phyloP scores from a whole-genome alignment of 108 stramenopile genomes.

The Cyclotella atomus region DNA sequence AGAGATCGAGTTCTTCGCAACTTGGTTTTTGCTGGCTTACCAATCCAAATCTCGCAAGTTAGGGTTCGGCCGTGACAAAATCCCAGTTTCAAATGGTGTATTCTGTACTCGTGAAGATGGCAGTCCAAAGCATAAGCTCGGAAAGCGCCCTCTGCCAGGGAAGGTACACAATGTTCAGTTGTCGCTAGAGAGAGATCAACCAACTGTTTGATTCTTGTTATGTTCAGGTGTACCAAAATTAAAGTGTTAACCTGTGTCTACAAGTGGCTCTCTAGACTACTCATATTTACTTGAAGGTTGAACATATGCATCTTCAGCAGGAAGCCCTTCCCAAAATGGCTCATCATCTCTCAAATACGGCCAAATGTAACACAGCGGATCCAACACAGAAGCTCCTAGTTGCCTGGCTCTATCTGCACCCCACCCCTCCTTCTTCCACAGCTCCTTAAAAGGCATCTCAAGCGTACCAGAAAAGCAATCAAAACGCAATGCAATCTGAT shows the following conservation, averaged over 20 bases:
- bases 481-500: slow-evolving; percentile 79
- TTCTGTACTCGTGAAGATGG: slow-evolving; percentile 57
- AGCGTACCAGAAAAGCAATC: slow-evolving; percentile 82
- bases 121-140: slow-evolving; percentile 77
- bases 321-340: slow-evolving; percentile 66
- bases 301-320: slow-evolving; percentile 70
- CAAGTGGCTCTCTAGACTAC: no score
- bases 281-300: slow-evolving; percentile 54
- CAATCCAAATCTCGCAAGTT: slow-evolving; percentile 71
- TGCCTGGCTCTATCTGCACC: slow-evolving; percentile 57
- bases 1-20: slow-evolving; percentile 77
- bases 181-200: no score
- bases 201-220: no score
- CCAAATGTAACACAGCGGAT: slow-evolving; percentile 66
- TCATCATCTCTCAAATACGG: slow-evolving; percentile 70
- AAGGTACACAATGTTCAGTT: no score
- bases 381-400: slow-evolving; percentile 72
- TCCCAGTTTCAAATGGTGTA: slow-evolving; percentile 54
- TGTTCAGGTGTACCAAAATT: no score
- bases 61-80: slow-evolving; percentile 79
- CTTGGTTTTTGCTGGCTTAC: slow-evolving; percentile 82
- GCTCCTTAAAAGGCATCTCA: slow-evolving; percentile 93
- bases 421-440: slow-evolving; percentile 74
- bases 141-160: slow-evolving; percentile 68
- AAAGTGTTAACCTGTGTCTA: no score